Percentiles rank a stretch among this genome's conserved stretches.
phyloP scores from a whole-genome alignment of 371 early-diverging fungal genomes.

The Capillidium heterosporum region DNA sequence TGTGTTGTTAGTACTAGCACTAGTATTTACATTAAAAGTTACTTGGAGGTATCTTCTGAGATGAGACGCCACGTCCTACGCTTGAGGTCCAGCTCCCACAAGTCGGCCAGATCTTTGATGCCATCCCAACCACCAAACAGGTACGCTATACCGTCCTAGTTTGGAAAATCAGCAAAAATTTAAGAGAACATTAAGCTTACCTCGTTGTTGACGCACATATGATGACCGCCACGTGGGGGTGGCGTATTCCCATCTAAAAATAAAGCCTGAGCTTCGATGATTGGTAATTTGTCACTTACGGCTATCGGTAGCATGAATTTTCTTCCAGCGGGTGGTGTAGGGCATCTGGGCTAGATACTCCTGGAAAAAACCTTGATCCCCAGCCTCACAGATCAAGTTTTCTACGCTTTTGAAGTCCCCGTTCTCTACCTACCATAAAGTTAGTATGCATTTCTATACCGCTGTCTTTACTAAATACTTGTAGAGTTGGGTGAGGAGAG shows the following conservation, averaged over 20 bases:
- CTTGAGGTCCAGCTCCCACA: constrained; percentile 64
- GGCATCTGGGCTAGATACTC: constrained; percentile 37
- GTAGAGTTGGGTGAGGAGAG: constrained; percentile 56
- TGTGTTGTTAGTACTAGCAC: neutral
- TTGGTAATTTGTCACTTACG: neutral
- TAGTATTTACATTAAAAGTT: constrained; percentile 6
- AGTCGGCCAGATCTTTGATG: constrained; percentile 61
- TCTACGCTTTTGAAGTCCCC: constrained; percentile 61
- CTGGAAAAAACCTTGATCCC: constrained; percentile 36
- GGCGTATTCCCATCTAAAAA: constrained; percentile 20
- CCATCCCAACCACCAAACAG: constrained; percentile 96
- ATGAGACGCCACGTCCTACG: constrained; percentile 50
- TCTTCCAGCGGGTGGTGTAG: constrained; percentile 58
- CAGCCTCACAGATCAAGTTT: constrained; percentile 34
- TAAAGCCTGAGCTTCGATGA: neutral
- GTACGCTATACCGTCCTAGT: constrained; percentile 47
- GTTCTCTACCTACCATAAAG: constrained; percentile 21
- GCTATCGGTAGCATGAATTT: constrained; percentile 19
- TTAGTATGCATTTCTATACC: neutral
- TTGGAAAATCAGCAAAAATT: neutral
- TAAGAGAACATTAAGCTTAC: constrained; percentile 4
- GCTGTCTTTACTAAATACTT: constrained; percentile 21
- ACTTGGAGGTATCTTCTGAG: constrained; percentile 50
- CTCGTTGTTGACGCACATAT: constrained; percentile 78
- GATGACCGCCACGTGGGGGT: constrained; percentile 81